Percentiles rank a stretch among this genome's conserved stretches.
Conservation (phyloP, 192 early-diverging fungal genomes). For the Backusella parvicylindrica region DNA sequence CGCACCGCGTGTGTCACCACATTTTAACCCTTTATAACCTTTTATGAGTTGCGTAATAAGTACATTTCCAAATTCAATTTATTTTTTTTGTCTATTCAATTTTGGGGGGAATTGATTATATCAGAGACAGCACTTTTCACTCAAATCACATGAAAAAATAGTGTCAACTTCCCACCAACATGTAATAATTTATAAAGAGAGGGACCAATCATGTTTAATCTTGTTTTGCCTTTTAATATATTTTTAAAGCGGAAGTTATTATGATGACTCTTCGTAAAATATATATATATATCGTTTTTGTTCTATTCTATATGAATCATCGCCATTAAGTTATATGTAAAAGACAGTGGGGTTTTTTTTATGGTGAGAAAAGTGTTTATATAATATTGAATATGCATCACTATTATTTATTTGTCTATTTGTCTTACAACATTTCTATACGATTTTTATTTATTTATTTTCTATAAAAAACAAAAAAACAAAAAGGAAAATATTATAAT, state of each 20-base stretch:
- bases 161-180: neutral
- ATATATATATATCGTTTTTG: neutral
- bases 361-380: neutral
- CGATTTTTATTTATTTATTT: too few species aligned
- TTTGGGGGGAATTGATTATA: too few species aligned
- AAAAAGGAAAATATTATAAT: neutral
- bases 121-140: too few species aligned
- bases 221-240: neutral
- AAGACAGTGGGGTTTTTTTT: neutral
- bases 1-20: neutral
- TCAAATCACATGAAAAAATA: slow-evolving; percentile 1
- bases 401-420: neutral
- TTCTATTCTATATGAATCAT: neutral
- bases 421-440: neutral
- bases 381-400: neutral
- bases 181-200: neutral
- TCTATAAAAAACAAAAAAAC: neutral
- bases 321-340: neutral
- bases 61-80: neutral
- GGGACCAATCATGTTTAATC: neutral
- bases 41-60: neutral
- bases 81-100: neutral
- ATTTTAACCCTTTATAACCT: neutral
- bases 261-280: neutral
- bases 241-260: neutral